Conservation (phyloP, 495 filamentous ascomycete species). For the Trichoderma virens region DNA sequence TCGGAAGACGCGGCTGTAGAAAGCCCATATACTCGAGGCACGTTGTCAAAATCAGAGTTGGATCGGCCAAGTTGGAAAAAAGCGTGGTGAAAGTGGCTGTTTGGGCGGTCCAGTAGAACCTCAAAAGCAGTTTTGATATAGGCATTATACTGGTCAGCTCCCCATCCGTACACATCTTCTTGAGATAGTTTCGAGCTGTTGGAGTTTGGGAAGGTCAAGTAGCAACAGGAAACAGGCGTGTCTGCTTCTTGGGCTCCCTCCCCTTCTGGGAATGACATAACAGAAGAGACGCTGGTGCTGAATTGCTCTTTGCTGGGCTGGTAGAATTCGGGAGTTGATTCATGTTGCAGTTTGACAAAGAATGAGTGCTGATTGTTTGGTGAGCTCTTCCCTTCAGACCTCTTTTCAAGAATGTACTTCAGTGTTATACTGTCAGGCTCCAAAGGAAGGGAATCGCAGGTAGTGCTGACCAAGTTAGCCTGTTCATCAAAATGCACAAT, state of each 20-base stretch:
- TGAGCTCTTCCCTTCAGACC: not conserved
- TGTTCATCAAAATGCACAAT: not conserved
- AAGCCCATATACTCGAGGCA: not conserved
- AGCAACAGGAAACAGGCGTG: not conserved
- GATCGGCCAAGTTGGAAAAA: not conserved
- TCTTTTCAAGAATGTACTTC: not conserved
- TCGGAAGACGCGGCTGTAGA: not conserved
- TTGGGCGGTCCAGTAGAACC: not conserved
- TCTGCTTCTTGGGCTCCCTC: not conserved
- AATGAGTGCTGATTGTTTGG: not conserved
- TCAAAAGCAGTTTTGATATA: not conserved
- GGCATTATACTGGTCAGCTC: not conserved
- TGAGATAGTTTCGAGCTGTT: not conserved
- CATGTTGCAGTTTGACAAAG: not conserved
- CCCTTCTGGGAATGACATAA: not conserved
- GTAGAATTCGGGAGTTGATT: not conserved
- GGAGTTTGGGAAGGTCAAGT: not conserved
- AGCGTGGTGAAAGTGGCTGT: not conserved
- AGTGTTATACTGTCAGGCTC: not conserved
- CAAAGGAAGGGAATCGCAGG: not conserved
- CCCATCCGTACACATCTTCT: not conserved
- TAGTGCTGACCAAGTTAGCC: not conserved
- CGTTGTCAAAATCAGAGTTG: not conserved
- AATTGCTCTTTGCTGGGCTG: not conserved
- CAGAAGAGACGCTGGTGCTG: not conserved